Evolutionary conservation across 176 grass and related monocot genomes (phyloP).

Genomic region (Dactylis glomerata): DNA sequence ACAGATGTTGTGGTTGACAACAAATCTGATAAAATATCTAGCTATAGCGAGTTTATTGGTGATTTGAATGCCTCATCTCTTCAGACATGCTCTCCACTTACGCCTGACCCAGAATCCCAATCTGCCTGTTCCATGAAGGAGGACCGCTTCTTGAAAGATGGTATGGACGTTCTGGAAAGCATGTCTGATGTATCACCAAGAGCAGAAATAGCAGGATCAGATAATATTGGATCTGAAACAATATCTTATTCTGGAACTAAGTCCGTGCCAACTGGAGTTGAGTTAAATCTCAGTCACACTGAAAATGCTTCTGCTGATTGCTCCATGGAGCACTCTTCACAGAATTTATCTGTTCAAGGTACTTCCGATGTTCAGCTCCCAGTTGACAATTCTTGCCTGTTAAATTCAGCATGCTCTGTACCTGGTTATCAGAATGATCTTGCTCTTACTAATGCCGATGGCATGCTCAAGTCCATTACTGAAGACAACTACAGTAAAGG

Average conservation of each 20-base stretch:
- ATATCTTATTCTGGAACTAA: background rate
- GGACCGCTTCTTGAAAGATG: conserved; percentile 4
- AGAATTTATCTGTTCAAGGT: conserved; percentile 20
- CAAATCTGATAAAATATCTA: conserved; percentile 10
- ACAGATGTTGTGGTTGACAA: background rate
- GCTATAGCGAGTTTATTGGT: background rate
- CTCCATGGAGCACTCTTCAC: conserved; percentile 12
- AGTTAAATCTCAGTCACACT: background rate
- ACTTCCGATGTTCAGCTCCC: conserved; percentile 7
- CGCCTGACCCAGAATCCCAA: background rate
- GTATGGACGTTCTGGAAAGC: background rate
- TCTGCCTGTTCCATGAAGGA: conserved; percentile 19
- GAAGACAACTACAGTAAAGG: conserved; percentile 9
- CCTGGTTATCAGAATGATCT: conserved; percentile 27
- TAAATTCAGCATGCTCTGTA: background rate
- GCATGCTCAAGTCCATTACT: background rate
- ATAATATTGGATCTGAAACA: conserved; percentile 16
- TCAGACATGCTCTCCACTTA: background rate
- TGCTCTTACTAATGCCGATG: conserved; percentile 16
- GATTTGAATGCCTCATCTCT: background rate
- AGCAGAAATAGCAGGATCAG: conserved; percentile 15
- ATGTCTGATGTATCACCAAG: conserved; percentile 28
- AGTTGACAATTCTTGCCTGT: conserved; percentile 23
- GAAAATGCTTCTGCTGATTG: conserved; percentile 8
- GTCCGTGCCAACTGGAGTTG: background rate